A percentile compares a stretch with the other conserved stretches of the same genome.
Conservation (phyloP, 2,329 filamentous ascomycete genomes). For the Venturia nashicola region DNA sequence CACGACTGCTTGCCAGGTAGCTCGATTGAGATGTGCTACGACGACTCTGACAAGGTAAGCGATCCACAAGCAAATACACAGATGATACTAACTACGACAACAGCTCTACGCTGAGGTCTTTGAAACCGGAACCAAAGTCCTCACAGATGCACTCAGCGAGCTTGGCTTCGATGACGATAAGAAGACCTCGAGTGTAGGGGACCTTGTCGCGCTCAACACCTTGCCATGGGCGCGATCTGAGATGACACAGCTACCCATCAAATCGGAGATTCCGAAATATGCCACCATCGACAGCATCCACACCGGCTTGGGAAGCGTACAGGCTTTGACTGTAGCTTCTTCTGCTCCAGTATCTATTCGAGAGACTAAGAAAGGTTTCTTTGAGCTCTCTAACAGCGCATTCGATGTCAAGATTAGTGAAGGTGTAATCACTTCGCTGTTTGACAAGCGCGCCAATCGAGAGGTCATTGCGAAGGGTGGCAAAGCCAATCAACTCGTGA, state of each 20-base stretch:
- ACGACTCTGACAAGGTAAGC: conserved; percentile 68
- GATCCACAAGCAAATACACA: background rate
- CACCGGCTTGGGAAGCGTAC: conserved; percentile 31
- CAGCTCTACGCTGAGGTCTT: conserved; percentile 72
- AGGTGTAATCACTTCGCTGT: conserved; percentile 73
- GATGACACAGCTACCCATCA: conserved; percentile 48
- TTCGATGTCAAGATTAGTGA: conserved; percentile 59
- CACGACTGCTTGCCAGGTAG: conserved; percentile 94
- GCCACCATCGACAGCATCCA: conserved; percentile 20
- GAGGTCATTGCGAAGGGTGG: conserved; percentile 62
- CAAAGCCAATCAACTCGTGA: conserved; percentile 81
- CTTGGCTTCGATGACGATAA: conserved; percentile 49
- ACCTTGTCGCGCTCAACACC: conserved; percentile 64
- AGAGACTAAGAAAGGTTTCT: conserved; percentile 48
- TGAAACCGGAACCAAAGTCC: conserved; percentile 57
- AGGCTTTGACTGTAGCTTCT: conserved; percentile 17
- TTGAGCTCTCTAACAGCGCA: conserved; percentile 67
- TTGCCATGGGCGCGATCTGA: conserved; percentile 75
- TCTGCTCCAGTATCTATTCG: conserved; percentile 31
- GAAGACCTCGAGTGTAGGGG: conserved; percentile 28
- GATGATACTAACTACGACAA: conserved; percentile 15
- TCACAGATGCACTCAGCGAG: conserved; percentile 55
- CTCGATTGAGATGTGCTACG: conserved; percentile 95
- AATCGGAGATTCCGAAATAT: conserved; percentile 10
- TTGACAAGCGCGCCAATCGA: conserved; percentile 59